Evolutionary conservation across 2,329 filamentous ascomycete species (phyloP).

Genomic region (Colletotrichum tabaci): DNA sequence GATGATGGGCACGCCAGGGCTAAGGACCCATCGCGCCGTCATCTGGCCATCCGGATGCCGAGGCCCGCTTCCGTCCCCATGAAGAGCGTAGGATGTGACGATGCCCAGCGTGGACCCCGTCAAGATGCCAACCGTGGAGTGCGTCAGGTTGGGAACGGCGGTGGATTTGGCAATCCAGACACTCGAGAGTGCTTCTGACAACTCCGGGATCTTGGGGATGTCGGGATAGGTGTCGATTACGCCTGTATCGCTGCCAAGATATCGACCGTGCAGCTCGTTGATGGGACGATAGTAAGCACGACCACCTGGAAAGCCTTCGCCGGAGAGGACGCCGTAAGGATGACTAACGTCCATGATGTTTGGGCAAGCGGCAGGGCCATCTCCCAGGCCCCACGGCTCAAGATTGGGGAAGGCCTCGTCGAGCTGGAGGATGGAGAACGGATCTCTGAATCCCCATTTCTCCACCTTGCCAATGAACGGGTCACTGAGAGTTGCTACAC

Average conservation of each 20-base stretch:
- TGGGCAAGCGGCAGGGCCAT: slow-evolving; percentile 83
- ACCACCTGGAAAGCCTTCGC: slow-evolving; percentile 89
- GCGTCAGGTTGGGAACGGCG: slow-evolving; percentile 78
- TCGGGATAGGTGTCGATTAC: slow-evolving; percentile 76
- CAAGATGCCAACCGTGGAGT: slow-evolving; percentile 85
- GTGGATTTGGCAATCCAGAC: slow-evolving; percentile 93
- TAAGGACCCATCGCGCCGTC: slow-evolving; percentile 90
- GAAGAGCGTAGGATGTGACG: slow-evolving; percentile 85
- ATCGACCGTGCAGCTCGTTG: slow-evolving; percentile 83
- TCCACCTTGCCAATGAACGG: slow-evolving; percentile 83
- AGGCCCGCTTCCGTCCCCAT: slow-evolving; percentile 69
- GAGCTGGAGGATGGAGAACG: slow-evolving; percentile 82
- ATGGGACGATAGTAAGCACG: slow-evolving; percentile 82
- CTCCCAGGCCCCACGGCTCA: slow-evolving; percentile 81
- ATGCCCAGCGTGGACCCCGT: slow-evolving; percentile 88
- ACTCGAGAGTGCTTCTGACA: slow-evolving; percentile 80
- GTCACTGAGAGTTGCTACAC: slow-evolving; percentile 85
- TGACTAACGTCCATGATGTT: slow-evolving; percentile 95
- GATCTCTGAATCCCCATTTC: slow-evolving; percentile 85
- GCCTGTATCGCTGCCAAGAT: slow-evolving; percentile 74
- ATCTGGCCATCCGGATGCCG: slow-evolving; percentile 81
- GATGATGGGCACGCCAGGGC: slow-evolving; percentile 93
- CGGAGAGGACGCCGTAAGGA: slow-evolving; percentile 84
- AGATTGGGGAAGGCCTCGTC: slow-evolving; percentile 82
- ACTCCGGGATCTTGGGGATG: slow-evolving; percentile 81